Percentiles rank a stretch among this genome's conserved stretches.
Evolutionary conservation across 2,329 filamentous ascomycete species (phyloP).

Genomic region (Fusarium keratoplasticum): DNA sequence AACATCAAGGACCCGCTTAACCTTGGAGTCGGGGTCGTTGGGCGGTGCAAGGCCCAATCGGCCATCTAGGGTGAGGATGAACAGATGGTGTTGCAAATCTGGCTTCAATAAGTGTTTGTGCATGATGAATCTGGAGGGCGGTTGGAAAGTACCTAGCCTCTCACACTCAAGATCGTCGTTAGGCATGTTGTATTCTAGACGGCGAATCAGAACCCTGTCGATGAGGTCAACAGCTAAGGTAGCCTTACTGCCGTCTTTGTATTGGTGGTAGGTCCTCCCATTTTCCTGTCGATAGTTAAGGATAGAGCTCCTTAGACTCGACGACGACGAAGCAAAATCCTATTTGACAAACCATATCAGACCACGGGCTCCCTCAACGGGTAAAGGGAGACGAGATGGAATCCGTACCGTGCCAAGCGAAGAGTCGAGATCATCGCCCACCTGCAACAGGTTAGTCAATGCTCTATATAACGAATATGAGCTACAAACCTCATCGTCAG

Average conservation of each 20-base stretch:
- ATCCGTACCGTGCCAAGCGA: slow-evolving; percentile 7
- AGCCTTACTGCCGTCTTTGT: slow-evolving; percentile 34
- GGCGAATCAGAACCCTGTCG: background rate
- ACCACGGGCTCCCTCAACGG: fast-evolving
- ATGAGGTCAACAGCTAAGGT: fast-evolving
- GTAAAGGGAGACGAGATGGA: background rate
- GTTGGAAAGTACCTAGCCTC: slow-evolving; percentile 13
- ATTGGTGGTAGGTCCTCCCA: slow-evolving; percentile 33
- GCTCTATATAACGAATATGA: fast-evolving
- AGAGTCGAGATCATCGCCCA: background rate
- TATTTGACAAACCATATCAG: background rate
- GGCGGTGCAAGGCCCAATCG: slow-evolving; percentile 29
- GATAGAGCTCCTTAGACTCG: slow-evolving; percentile 32
- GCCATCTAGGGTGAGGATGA: slow-evolving; percentile 24
- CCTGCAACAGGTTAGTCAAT: background rate
- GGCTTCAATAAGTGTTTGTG: background rate
- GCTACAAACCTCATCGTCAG: slow-evolving; percentile 17
- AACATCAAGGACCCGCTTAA: slow-evolving; percentile 26
- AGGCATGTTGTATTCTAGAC: slow-evolving; percentile 29
- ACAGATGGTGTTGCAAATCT: slow-evolving; percentile 36
- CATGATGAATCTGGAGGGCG: background rate
- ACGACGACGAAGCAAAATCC: slow-evolving; percentile 20
- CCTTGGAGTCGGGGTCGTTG: slow-evolving; percentile 20
- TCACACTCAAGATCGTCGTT: slow-evolving; percentile 34
- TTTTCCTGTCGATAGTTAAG: slow-evolving; percentile 33